These are phyloP conservation scores for Scopulariopsis brevicaulis DNA, from an alignment of 2,329 filamentous ascomycete species.

Conservation along the genomic window DNA sequence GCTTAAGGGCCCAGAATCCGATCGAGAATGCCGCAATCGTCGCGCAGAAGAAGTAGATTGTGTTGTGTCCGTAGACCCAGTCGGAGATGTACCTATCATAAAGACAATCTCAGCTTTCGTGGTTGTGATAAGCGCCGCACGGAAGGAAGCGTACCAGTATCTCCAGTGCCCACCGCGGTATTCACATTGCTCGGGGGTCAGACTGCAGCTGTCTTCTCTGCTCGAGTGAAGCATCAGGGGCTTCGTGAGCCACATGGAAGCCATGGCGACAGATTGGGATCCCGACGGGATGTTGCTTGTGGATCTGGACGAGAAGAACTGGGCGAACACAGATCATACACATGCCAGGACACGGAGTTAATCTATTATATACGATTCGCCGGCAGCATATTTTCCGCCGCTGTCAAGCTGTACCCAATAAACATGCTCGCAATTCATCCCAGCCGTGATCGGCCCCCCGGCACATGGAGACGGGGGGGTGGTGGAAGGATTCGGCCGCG, in stretches of 20 bases:
- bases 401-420: background rate
- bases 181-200: slow-evolving; percentile 30
- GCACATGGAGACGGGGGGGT: background rate
- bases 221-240: slow-evolving; percentile 26
- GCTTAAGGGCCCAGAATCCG: slow-evolving; percentile 16
- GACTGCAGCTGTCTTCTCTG: slow-evolving; percentile 19
- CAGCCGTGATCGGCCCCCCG: background rate
- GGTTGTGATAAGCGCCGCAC: background rate
- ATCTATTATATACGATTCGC: background rate
- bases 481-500: background rate
- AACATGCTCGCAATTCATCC: background rate
- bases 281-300: background rate
- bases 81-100: slow-evolving; percentile 26
- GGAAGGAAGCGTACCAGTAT: slow-evolving; percentile 23
- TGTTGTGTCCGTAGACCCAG: slow-evolving; percentile 37
- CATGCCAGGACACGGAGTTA: background rate
- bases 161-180: slow-evolving; percentile 33
- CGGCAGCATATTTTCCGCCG: background rate
- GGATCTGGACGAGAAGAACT: background rate
- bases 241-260: slow-evolving; percentile 22
- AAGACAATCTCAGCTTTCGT: background rate
- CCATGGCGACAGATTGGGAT: background rate
- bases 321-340: background rate
- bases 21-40: slow-evolving; percentile 35
- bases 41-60: slow-evolving; percentile 38